Conservation (phyloP, 805 yeast genomes). For the Metschnikowia anglica region DNA sequence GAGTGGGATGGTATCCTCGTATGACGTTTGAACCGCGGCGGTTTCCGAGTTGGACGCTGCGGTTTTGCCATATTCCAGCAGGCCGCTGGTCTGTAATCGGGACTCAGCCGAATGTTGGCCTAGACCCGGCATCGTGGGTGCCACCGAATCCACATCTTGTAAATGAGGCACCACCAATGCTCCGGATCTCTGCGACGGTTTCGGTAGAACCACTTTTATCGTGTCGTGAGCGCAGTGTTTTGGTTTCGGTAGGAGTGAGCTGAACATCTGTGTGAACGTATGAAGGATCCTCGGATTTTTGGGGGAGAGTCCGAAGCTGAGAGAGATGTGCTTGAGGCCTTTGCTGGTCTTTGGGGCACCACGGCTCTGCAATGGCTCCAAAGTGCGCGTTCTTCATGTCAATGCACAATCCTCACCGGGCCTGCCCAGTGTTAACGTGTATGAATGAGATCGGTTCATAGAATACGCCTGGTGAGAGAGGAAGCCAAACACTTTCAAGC, state of each 20-base stretch:
- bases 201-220: conserved; percentile 11
- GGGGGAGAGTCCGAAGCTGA: background rate
- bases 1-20: conserved; percentile 61
- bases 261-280: conserved; percentile 20
- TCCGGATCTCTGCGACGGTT: conserved; percentile 6
- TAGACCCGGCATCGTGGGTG: no score
- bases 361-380: no score
- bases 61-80: conserved; percentile 28
- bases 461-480: no score
- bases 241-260: conserved; percentile 37
- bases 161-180: conserved; percentile 6
- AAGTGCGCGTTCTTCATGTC: no score
- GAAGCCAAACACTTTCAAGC: no score
- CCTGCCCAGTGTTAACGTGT: no score
- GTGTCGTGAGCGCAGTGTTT: conserved; percentile 25
- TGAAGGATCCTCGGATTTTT: background rate
- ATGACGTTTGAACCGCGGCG: conserved; percentile 42
- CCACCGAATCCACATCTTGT: no score
- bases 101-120: conserved; percentile 12
- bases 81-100: conserved; percentile 29
- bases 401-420: no score
- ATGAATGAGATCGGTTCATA: no score
- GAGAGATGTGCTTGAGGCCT: background rate
- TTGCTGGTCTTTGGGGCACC: no score
- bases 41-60: conserved; percentile 21